A percentile compares a stretch with the other conserved stretches of the same genome.
These are phyloP conservation scores for Dimargaris verticillata DNA, from an alignment of 192 early-diverging fungal genomes.

Conservation along the genomic window DNA sequence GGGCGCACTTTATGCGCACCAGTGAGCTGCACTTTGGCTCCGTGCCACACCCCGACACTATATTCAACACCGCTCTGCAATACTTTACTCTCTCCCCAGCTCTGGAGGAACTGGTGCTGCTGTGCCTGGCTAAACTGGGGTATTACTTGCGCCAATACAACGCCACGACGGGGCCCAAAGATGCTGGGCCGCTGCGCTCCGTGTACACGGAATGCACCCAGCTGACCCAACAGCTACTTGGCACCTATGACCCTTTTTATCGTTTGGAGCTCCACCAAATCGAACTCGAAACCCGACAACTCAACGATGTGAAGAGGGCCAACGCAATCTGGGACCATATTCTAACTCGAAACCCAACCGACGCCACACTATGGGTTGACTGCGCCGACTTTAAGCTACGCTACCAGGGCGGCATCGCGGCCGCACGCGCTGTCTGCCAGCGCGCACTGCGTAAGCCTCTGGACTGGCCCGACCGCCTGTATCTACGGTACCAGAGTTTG, in stretches of 20 bases:
- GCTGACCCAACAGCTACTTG: not conserved
- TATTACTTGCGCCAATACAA: not conserved
- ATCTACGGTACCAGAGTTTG: not conserved
- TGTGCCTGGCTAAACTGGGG: not conserved
- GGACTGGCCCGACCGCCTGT: slow-evolving; percentile 1
- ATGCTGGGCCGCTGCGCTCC: no score
- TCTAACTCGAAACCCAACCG: not conserved
- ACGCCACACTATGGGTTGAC: not conserved
- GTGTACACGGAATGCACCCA: no score
- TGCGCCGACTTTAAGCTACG: not conserved
- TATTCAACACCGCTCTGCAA: not conserved
- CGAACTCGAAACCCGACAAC: not conserved
- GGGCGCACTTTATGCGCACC: not conserved
- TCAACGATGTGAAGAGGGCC: not conserved
- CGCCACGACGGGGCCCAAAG: not conserved
- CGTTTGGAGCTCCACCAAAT: not conserved
- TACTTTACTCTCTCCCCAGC: not conserved
- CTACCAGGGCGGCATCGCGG: not conserved
- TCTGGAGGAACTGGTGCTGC: not conserved
- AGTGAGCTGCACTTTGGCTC: not conserved
- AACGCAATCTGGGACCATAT: not conserved
- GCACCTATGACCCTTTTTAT: not conserved
- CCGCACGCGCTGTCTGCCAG: not conserved
- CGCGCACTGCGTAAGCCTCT: not conserved
- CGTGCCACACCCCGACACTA: not conserved